Evolutionary conservation across 495 filamentous ascomycete genomes (phyloP).

Genomic region (Penicillium atrosanguineum): DNA sequence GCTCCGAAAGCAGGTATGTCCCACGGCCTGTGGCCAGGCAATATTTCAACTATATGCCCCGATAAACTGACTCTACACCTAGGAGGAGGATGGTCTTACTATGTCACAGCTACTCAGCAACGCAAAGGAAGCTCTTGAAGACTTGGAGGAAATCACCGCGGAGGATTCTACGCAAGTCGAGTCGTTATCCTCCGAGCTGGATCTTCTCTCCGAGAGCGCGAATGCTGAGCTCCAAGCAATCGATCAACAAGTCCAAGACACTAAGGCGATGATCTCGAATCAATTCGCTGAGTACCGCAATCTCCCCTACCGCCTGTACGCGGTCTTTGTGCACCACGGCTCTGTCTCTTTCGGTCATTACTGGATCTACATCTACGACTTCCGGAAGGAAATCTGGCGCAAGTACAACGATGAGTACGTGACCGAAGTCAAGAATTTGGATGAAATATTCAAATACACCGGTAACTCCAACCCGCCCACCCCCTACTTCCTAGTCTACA

Average conservation of each 20-base stretch:
- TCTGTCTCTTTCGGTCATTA: conserved; percentile 78
- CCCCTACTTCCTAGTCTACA: conserved; percentile 87
- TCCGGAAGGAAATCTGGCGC: conserved; percentile 75
- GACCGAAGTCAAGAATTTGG: conserved; percentile 58
- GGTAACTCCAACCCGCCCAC: conserved; percentile 62
- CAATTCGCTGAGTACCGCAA: conserved; percentile 59
- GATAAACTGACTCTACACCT: conserved; percentile 16
- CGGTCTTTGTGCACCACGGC: conserved; percentile 87
- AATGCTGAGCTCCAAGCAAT: conserved; percentile 41
- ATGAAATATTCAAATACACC: conserved; percentile 64
- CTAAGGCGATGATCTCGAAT: conserved; percentile 50
- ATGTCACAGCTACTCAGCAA: conserved; percentile 31
- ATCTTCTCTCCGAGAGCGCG: conserved; percentile 30
- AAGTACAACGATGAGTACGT: conserved; percentile 92
- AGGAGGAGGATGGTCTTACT: conserved; percentile 37
- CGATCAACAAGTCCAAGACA: conserved; percentile 47
- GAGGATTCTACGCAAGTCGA: conserved; percentile 31
- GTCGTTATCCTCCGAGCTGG: conserved; percentile 30
- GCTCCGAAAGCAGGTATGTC: conserved; percentile 43
- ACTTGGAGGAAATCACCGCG: conserved; percentile 26
- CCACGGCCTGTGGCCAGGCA: background rate
- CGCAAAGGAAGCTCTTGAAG: conserved; percentile 29
- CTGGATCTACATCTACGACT: conserved; percentile 96
- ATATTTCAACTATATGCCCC: background rate
- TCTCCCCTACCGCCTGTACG: conserved; percentile 78